These are phyloP conservation scores for Botrytis aclada DNA, from an alignment of 2,329 filamentous ascomycete genomes.

Conservation along the genomic window DNA sequence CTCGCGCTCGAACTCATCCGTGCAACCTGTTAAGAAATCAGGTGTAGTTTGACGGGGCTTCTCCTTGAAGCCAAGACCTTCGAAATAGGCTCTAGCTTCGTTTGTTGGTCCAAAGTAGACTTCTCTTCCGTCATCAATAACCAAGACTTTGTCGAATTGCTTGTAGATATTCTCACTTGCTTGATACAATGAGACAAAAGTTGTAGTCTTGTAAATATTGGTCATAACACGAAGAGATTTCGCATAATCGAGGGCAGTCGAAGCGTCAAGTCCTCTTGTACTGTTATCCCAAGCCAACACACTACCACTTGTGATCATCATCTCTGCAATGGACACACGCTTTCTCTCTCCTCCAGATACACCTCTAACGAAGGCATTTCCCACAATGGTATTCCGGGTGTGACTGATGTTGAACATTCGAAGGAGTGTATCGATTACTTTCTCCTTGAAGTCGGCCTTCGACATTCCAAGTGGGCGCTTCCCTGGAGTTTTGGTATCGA, in stretches of 20 bases:
- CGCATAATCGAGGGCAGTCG: slow-evolving; percentile 74
- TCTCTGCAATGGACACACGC: slow-evolving; percentile 76
- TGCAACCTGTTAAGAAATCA: slow-evolving; percentile 74
- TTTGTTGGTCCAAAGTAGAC: slow-evolving; percentile 62
- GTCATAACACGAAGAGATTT: slow-evolving; percentile 71
- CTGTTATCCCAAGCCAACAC: slow-evolving; percentile 80
- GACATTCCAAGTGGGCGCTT: slow-evolving; percentile 73
- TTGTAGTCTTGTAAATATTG: slow-evolving; percentile 69
- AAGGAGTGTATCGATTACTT: slow-evolving; percentile 69
- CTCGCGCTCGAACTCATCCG: slow-evolving; percentile 66
- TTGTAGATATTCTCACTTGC: slow-evolving; percentile 68
- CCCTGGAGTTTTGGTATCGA: slow-evolving; percentile 80
- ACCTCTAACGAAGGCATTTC: slow-evolving; percentile 76
- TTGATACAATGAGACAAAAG: slow-evolving; percentile 66
- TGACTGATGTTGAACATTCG: slow-evolving; percentile 96
- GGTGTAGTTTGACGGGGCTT: slow-evolving; percentile 62
- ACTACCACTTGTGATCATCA: slow-evolving; percentile 67
- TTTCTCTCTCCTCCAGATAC: slow-evolving; percentile 69
- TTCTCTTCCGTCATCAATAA: slow-evolving; percentile 70
- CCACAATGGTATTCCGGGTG: slow-evolving; percentile 79
- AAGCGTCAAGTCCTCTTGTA: slow-evolving; percentile 75
- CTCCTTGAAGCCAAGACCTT: slow-evolving; percentile 60
- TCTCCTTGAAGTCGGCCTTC: slow-evolving; percentile 71
- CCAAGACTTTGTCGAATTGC: slow-evolving; percentile 76
- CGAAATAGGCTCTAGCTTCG: slow-evolving; percentile 63